Evolutionary conservation across 257 asterid species (phyloP).

Genomic region (Gardenia jasminoides): DNA sequence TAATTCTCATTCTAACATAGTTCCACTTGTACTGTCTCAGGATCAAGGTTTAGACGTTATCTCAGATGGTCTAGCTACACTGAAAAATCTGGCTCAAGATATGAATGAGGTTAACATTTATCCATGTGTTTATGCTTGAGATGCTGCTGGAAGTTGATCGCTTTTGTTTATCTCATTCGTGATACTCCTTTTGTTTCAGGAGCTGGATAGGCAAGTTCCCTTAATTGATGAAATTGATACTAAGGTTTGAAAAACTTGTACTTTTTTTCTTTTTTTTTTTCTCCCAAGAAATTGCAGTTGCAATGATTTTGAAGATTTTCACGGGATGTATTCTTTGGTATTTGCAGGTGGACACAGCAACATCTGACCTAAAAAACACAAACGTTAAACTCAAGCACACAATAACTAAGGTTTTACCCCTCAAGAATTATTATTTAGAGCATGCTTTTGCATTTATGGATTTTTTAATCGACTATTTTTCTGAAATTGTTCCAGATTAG

Average conservation of each 20-base stretch:
- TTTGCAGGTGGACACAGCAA: constrained; percentile 72
- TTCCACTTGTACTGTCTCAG: constrained; percentile 34
- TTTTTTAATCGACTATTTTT: neutral
- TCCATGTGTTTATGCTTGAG: neutral
- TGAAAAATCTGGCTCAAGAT: constrained; percentile 77
- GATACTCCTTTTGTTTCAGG: constrained; percentile 35
- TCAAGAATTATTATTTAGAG: neutral
- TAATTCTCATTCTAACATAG: constrained; percentile 3
- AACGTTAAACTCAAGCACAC: constrained; percentile 75
- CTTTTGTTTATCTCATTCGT: neutral
- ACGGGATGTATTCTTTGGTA: constrained; percentile 4
- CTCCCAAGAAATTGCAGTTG: neutral
- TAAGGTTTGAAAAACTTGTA: constrained; percentile 46
- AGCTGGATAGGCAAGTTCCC: constrained; percentile 91
- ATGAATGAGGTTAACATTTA: constrained; percentile 71
- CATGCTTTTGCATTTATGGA: neutral
- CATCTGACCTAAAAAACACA: constrained; percentile 56
- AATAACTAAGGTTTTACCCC: constrained; percentile 36
- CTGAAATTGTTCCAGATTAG: constrained; percentile 34
- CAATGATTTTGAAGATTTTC: neutral
- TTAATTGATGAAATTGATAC: constrained; percentile 79
- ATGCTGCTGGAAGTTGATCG: neutral
- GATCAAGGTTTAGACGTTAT: constrained; percentile 80
- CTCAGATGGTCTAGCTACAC: constrained; percentile 69
- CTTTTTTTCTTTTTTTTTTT: no score